Percentiles rank a stretch among this genome's conserved stretches.
Evolutionary conservation across 352 stramenopile genomes (phyloP).

Genomic region (Globisporangium okanoganense): DNA sequence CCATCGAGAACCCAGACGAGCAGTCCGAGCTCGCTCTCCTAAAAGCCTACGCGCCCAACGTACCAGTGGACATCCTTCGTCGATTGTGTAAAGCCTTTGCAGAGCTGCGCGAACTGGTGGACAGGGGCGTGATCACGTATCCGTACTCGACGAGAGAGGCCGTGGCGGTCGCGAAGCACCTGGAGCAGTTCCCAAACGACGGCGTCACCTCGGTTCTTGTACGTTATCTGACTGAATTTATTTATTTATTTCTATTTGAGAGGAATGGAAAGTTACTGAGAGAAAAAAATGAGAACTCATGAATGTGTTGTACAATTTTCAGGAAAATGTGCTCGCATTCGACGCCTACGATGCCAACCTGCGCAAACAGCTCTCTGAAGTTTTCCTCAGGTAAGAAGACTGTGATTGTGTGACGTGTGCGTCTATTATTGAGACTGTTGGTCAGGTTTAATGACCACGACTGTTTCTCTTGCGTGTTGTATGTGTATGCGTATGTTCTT

Average conservation of each 20-base stretch:
- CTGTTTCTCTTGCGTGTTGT: conserved; percentile 7
- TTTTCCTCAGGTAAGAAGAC: conserved; percentile 63
- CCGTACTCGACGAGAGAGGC: conserved; percentile 94
- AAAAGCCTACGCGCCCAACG: conserved; percentile 84
- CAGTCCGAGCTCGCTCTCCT: conserved; percentile 90
- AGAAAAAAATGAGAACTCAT: not conserved
- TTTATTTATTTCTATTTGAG: not conserved
- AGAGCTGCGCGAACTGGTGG: conserved; percentile 86
- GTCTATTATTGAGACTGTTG: not conserved
- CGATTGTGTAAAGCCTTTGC: conserved; percentile 87
- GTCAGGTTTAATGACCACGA: conserved; percentile 2
- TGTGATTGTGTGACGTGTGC: not conserved
- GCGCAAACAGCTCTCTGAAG: conserved; percentile 64
- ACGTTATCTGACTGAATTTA: too few relatives aligned
- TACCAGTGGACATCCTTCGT: conserved; percentile 71
- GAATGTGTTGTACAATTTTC: not conserved
- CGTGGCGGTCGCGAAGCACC: conserved; percentile 92
- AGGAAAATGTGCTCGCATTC: conserved; percentile 95
- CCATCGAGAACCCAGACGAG: conserved; percentile 90
- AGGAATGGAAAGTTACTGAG: not conserved
- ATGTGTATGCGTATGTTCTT: conserved; percentile 13
- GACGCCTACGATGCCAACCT: conserved; percentile 84
- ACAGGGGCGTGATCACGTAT: conserved; percentile 90
- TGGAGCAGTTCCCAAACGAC: conserved; percentile 91
- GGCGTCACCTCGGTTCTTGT: conserved; percentile 77